phyloP scores from a whole-genome alignment of 2,329 filamentous ascomycete genomes.

The Clarireedia homoeocarpa region DNA sequence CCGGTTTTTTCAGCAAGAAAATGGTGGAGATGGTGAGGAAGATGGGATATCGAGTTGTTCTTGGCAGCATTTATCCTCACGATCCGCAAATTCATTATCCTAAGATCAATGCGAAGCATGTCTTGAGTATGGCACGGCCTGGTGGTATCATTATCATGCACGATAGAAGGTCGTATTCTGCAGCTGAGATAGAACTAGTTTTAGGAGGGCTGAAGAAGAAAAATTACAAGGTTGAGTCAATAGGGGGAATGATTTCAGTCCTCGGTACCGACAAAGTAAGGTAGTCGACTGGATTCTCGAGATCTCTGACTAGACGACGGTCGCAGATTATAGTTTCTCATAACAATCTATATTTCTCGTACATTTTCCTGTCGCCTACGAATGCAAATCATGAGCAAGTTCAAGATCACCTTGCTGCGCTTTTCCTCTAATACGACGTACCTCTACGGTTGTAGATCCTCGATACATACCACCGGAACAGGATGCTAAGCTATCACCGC shows the following conservation, averaged over 20 bases:
- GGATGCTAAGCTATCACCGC: too few species aligned
- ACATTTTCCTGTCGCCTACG: too few species aligned
- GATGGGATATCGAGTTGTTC: conserved; percentile 63
- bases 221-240: conserved; percentile 64
- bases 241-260: conserved; percentile 54
- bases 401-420: too few species aligned
- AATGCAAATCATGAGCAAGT: too few species aligned
- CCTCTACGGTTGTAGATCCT: too few species aligned
- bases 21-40: conserved; percentile 56
- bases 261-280: conserved; percentile 1
- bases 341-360: not conserved
- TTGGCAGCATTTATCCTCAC: conserved; percentile 83
- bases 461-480: too few species aligned
- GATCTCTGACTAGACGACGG: too few species aligned
- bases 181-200: conserved; percentile 66
- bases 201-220: conserved; percentile 61
- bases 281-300: not conserved
- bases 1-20: conserved; percentile 67
- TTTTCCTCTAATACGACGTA: too few species aligned
- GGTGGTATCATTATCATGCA: conserved; percentile 82
- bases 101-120: conserved; percentile 65
- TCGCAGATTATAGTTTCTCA: not conserved
- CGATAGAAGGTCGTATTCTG: conserved; percentile 76
- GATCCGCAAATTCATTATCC: conserved; percentile 74
- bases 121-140: conserved; percentile 69